Evolutionary conservation across 768 basidiomycete genomes (phyloP).

Genomic region (Phylloporus rhodoxanthus): DNA sequence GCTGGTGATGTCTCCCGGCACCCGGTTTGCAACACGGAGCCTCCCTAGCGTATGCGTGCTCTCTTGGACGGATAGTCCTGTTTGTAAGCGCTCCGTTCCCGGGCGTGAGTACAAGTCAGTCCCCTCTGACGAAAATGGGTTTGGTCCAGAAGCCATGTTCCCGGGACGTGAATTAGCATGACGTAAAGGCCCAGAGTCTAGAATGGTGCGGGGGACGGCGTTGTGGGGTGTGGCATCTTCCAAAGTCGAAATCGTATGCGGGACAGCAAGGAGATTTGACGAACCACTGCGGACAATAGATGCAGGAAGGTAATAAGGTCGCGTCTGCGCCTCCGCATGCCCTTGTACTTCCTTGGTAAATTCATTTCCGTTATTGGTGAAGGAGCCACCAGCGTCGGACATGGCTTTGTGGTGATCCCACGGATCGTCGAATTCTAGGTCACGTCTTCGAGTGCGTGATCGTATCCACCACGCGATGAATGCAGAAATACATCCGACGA

Average conservation of each 20-base stretch:
- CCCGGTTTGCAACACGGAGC: constrained; percentile 44
- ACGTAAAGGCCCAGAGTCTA: background rate
- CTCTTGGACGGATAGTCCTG: constrained; percentile 24
- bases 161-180: constrained; percentile 1
- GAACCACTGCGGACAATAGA: constrained; percentile 17
- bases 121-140: constrained; percentile 6
- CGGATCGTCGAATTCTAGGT: constrained; percentile 28
- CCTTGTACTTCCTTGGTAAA: constrained; percentile 1
- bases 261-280: constrained; percentile 17
- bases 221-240: constrained; percentile 6
- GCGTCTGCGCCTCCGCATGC: constrained; percentile 15
- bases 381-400: constrained; percentile 2
- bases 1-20: constrained; percentile 41
- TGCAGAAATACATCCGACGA: constrained; percentile 40
- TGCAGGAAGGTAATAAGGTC: constrained; percentile 21
- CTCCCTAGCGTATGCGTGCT: constrained; percentile 37
- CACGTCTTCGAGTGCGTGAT: constrained; percentile 33
- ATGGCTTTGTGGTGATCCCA: constrained; percentile 30
- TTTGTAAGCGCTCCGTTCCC: constrained; percentile 9
- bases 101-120: constrained; percentile 4
- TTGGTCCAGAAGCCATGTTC: constrained; percentile 5
- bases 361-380: background rate
- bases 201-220: background rate
- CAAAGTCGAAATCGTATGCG: constrained; percentile 8
- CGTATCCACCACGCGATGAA: constrained; percentile 48